phyloP scores from a whole-genome alignment of 2,329 filamentous ascomycete species.

The Ophiostoma ulmi region DNA sequence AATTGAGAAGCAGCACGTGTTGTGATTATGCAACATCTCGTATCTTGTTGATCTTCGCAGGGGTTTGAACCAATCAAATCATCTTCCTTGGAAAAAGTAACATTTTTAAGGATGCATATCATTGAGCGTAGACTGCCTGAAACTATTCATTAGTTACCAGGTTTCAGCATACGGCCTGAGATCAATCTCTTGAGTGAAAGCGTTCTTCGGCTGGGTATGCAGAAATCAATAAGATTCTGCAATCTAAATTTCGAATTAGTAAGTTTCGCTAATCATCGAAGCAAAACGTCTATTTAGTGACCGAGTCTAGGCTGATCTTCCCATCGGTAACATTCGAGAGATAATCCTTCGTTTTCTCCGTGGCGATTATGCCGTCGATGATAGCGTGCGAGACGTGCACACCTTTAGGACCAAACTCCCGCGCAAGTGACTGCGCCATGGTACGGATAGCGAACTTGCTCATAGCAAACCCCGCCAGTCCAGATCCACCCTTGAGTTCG shows the following conservation, averaged over 20 bases:
- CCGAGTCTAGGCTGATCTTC: not conserved
- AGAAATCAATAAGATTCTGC: not conserved
- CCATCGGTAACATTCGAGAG: not conserved
- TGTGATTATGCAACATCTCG: no score
- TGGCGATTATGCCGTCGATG: not conserved
- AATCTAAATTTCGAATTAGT: not conserved
- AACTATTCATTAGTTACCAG: not conserved
- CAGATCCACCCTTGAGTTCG: slow-evolving; percentile 1
- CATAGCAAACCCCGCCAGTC: not conserved
- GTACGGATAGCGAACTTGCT: slow-evolving; percentile 4
- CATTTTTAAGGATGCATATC: no score
- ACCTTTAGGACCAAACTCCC: not conserved
- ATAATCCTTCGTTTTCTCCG: not conserved
- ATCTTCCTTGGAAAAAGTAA: no score
- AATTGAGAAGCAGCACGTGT: no score
- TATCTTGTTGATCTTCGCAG: no score
- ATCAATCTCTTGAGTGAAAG: not conserved
- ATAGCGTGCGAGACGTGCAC: slow-evolving; percentile 1
- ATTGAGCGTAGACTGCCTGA: not conserved
- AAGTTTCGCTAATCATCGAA: not conserved
- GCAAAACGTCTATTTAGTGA: not conserved
- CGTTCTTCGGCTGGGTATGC: not conserved
- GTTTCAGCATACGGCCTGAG: not conserved
- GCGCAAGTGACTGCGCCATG: not conserved
- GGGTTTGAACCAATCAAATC: no score